Evolutionary conservation across 371 early-diverging fungal genomes (phyloP), one percentile per base, ranked within the genome.

Genomic region (Mortierella sp.): DNA sequence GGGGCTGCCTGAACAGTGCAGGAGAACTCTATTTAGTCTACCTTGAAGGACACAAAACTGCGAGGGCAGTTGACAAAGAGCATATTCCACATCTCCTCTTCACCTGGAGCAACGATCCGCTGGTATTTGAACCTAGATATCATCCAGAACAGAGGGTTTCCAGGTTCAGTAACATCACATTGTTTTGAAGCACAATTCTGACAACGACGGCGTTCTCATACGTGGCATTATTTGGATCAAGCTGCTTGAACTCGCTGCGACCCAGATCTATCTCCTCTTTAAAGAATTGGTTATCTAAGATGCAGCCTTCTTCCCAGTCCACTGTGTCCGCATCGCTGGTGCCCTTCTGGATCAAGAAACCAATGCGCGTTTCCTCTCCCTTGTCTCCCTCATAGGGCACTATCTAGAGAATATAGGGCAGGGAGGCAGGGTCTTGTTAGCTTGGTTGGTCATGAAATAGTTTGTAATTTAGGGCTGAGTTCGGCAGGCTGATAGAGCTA

Each of bases 21-120:
- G 37, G 9, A 37, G 9, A 37, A 37, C 9, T 37, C n/a, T n/a
- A n/a, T n/a, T 7, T 29, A 50, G 29, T 70, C 63, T 80, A 86
- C 87, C 67, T 60, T 80, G 46, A 75, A 81, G 0, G 85, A 83
- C 18, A 86, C 64, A 16, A 60, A 65, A 15, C 80, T 81, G 7
- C 56, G 59, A 1, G 80, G 71, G 65, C 88, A 88, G 58, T 83
- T 88, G 25, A 88, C 57, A 46, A 86, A 81, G 9, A 84, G 19
- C 18, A 86, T 72, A 60, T 74, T 80, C 88, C 88, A 88, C 61
- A 84, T 64, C 12, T 84, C 83, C 66, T 85, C 81, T 51, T 88
- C 86, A 1, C 68, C 72, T 1, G 64, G 61, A 14, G 59, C 61
- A 4, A 87, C 69, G 1, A 61, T 71, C 16, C 77, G 65, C 6